Evolutionary conservation across 495 filamentous ascomycete species (phyloP).

Genomic region (Daldinia grandis): DNA sequence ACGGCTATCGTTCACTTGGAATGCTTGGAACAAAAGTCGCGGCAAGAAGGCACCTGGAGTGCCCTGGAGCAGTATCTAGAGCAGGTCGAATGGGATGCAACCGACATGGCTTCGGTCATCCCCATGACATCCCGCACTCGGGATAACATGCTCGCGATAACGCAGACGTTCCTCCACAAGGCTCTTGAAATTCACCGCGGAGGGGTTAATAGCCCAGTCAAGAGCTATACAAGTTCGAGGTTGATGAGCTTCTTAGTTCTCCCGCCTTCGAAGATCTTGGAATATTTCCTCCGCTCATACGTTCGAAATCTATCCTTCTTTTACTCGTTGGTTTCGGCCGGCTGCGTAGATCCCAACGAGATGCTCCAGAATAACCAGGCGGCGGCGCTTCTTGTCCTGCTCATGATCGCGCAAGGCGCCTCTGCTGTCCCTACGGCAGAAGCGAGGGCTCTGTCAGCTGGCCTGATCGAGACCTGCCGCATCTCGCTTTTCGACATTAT

Average conservation of each 20-base stretch:
- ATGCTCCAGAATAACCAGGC: conserved; percentile 66
- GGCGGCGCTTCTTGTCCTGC: conserved; percentile 64
- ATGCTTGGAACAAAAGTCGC: conserved; percentile 64
- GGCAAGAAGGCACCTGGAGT: conserved; percentile 59
- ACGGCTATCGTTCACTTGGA: conserved; percentile 68
- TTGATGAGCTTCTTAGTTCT: conserved; percentile 65
- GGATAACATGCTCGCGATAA: conserved; percentile 71
- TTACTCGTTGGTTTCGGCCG: conserved; percentile 62
- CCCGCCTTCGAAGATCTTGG: conserved; percentile 65
- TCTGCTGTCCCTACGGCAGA: conserved; percentile 64
- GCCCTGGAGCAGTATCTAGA: conserved; percentile 53
- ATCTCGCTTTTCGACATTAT: conserved; percentile 72
- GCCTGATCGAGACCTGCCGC: conserved; percentile 69
- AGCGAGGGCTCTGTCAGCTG: conserved; percentile 66
- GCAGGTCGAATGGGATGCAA: conserved; percentile 45
- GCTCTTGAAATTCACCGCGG: conserved; percentile 67
- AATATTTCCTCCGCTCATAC: conserved; percentile 68
- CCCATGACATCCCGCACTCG: conserved; percentile 60
- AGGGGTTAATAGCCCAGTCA: conserved; percentile 44
- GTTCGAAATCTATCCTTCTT: conserved; percentile 65
- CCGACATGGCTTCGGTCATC: conserved; percentile 57
- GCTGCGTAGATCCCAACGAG: conserved; percentile 66
- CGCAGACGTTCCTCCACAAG: conserved; percentile 69
- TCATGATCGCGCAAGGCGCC: conserved; percentile 73
- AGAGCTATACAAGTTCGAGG: conserved; percentile 51